Base-by-base conservation (phyloP, 805 yeast species). In the Metschnikowia picachoensis region DNA sequence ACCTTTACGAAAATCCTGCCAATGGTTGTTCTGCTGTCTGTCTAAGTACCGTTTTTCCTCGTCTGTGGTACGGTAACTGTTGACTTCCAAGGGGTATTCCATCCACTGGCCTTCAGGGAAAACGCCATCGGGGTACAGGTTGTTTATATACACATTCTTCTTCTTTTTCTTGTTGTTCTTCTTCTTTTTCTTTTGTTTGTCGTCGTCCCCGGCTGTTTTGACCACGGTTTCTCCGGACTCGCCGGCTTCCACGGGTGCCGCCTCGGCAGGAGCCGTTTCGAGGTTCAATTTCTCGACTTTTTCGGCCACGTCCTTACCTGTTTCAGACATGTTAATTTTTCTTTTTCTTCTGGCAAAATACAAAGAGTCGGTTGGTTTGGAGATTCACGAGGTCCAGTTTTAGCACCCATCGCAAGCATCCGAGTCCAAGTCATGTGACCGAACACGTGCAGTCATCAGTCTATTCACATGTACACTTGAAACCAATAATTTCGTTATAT, bases 1-100 rank as follows among this genome's bases (percentile, higher is more conserved):
- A 46, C 91, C 99, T 61, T 89, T 89, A 60, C 99, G 81, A 68
- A 90, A 83, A 51, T 91, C 97, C 52, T 90, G 84, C 86, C 95
- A 87, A 44, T 73, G 76, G 46, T 74, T 74, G 54, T 75, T 72
- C 56, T 74, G 76, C 56, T 79, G 80, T 48, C 87, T 77, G 56
- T 87, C 94, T 56, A 83, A 66, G 56, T 87, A 84, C 54, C 97
- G 74, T 64, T 82, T 79, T 62, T 94, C 99, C 60, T 88, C 97
- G 53, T 82, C 83, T 0, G 97, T 89, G 25, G 87, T 79, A 52
- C 99, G 78, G 60, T 79, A 79, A 43, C 80, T 66, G 60, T 82
- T 82, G 27, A 70, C 59, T 46, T 85, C 89, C 49, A 79, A 78
- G 10, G 79, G 80, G 60, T 91, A 89, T 45, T 89, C 95, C 64